Conservation (phyloP, 2,329 filamentous ascomycete genomes). For the Ceratocystiopsis brevicomis region DNA sequence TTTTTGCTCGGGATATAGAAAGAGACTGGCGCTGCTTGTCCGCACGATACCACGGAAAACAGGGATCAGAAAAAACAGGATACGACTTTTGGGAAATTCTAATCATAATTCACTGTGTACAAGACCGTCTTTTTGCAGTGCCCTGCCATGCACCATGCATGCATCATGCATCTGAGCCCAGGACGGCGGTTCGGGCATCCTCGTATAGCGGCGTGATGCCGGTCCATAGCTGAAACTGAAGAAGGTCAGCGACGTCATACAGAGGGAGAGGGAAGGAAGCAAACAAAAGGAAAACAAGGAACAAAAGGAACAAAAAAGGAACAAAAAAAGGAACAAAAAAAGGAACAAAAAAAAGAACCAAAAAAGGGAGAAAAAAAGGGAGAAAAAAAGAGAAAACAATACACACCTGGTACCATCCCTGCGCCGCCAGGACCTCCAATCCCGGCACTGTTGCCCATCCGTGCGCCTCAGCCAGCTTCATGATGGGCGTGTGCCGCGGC, state of each 20-base stretch:
- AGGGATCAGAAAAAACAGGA: no score
- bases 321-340: not conserved
- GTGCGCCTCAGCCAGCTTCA: slow-evolving; percentile 59
- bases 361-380: not conserved
- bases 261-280: not conserved
- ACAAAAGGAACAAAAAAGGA: no score
- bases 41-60: no score
- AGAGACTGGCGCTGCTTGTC: no score
- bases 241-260: not conserved
- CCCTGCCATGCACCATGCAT: not conserved
- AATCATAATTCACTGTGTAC: no score
- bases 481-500: slow-evolving; percentile 63
- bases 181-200: slow-evolving; percentile 44
- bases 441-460: slow-evolving; percentile 76
- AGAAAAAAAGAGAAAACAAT: not conserved
- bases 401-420: slow-evolving; percentile 72
- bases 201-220: slow-evolving; percentile 56
- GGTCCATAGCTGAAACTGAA: slow-evolving; percentile 65
- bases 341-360: not conserved
- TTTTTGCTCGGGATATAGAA: no score
- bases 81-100: no score
- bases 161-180: slow-evolving; percentile 16
- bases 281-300: not conserved
- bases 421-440: slow-evolving; percentile 71
- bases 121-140: no score